Evolutionary conservation across 2,329 filamentous ascomycete genomes (phyloP), one percentile per base, ranked within the genome.

Genomic region (Nemania diffusa): DNA sequence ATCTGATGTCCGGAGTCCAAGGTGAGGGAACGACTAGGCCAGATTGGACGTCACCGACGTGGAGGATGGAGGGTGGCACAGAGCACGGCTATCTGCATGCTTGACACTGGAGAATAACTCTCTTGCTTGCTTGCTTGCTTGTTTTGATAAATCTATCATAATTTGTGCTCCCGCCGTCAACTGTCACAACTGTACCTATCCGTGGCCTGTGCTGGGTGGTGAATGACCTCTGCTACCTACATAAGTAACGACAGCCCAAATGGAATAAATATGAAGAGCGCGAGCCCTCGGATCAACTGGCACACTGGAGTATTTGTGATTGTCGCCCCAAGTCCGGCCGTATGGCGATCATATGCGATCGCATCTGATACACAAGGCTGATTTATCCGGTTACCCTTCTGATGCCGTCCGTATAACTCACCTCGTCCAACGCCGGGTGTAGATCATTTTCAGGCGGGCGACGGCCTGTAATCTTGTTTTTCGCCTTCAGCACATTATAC

Each of bases 281-380:
- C 34, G 20, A 17, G 27, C 24, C 26, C 13, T 58, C 48, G 15
- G 24, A 13, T 20, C 53, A 32, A 42, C 37, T 32, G 24, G 29
- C 26, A 56, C 42, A 15, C 34, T 37, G 9, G 24, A 59, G 53
- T n/a, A 53, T 66, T 46, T 20, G 50, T 57, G 44, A 57, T 32
- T 37, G 22, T 34, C 37, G 40, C n/a, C 52, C 37, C 51, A 24
- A n/a, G 55, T 27, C 37, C 64, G 61, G 61, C 62, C 68, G 59
- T 57, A 57, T 68, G 68, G 69, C 59, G 63, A 67, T 69, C 57
- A 63, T 48, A 64, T 64, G 53, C 57, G 58, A 62, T 53, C 34
- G n/a, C 57, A 67, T 67, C 69, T 69, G 67, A 70, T 50, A 70
- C 63, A 69, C 52, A 58, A 69, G 62, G 69, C 57, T 68, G 68